phyloP scores from a whole-genome alignment of 1,139 yeast genomes.

The Sugiyamaella pinicola region DNA sequence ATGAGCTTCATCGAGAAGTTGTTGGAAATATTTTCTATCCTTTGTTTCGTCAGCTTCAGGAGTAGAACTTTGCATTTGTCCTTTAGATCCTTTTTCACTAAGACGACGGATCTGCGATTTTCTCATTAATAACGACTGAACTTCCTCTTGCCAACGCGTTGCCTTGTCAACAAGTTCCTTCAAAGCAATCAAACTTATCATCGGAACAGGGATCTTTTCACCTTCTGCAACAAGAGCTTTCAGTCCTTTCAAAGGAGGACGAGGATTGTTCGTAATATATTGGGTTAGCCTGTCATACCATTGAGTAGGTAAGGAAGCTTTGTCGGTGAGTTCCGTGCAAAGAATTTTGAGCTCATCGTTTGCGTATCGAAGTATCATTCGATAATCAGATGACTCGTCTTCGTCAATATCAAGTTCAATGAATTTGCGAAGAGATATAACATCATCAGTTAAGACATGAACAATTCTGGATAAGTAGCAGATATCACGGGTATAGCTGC shows the following conservation, averaged over 20 bases:
- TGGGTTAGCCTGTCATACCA: conserved; percentile 57
- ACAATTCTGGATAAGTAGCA: conserved; percentile 38
- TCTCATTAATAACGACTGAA: conserved; percentile 54
- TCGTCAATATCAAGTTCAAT: conserved; percentile 37
- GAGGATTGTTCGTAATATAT: conserved; percentile 47
- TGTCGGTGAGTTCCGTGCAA: conserved; percentile 21
- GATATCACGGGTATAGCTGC: conserved; percentile 35
- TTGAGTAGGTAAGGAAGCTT: conserved; percentile 43
- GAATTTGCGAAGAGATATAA: conserved; percentile 51
- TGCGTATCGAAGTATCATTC: conserved; percentile 21
- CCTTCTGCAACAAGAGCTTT: conserved; percentile 56
- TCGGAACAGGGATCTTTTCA: conserved; percentile 49
- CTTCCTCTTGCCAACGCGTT: conserved; percentile 57
- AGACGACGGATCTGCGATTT: conserved; percentile 53
- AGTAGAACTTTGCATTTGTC: conserved; percentile 1
- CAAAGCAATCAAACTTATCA: conserved; percentile 45
- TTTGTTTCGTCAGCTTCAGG: conserved; percentile 29
- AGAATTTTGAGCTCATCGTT: conserved; percentile 25
- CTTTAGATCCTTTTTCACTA: conserved; percentile 28
- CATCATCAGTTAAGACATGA: conserved; percentile 28
- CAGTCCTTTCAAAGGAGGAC: conserved; percentile 53
- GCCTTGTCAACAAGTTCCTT: conserved; percentile 50
- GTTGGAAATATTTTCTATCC: conserved; percentile 38
- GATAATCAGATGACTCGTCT: conserved; percentile 22
- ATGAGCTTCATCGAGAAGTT: conserved; percentile 53